Base-by-base conservation (phyloP, 225 moss, liverwort and hornwort species). In the Polytrichum commune region DNA sequence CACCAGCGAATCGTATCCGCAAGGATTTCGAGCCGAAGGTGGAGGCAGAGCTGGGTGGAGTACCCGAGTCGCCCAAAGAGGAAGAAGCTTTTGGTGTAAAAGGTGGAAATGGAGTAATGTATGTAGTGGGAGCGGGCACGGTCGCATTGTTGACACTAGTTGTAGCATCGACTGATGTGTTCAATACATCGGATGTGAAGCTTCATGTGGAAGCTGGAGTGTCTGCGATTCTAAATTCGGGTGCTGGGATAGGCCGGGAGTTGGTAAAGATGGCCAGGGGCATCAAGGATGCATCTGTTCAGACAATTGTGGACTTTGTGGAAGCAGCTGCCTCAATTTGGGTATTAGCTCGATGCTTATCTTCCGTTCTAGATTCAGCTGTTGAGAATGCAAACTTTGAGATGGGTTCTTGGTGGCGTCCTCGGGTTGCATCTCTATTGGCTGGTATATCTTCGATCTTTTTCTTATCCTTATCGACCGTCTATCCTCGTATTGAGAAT, bases 381-480 rank as follows among this genome's bases (percentile, higher is more conserved):
- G 85, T 88, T 56, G 82, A 89, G 75, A 89, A 84, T 89, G 81
- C 85, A 13, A 83, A 91, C 23, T 72, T 87, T 27, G 95, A 87
- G 28, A 69, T 90, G 29, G 84, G 81, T 71, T 83, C 91, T 38
- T 98, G 92, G 98, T 89, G 95, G 84, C 92, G 87, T 53, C 95
- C 98, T 74, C 90, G 93, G 56, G 95, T 98, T 53, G 95, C 98
- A 62, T 80, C 91, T 54, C 75, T 98, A 33, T 77, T 98, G 68
- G 98, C 98, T 33, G 88, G 88, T 88, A 29, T 58, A 58, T 24
- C 58, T 23, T 58, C 58, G 1, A 23, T 20, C 20, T 8, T 8
- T 24, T 24, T 35, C 8, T 35, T 35, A 35, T 35, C 33, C 8
- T 33, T 33, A 33, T 33, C 33, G 33, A 33, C 9, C 35, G 2